Percentiles rank a stretch among this genome's conserved stretches.
Conservation (phyloP, 2,329 filamentous ascomycete genomes). For the Aspergillus thermomutatus region DNA sequence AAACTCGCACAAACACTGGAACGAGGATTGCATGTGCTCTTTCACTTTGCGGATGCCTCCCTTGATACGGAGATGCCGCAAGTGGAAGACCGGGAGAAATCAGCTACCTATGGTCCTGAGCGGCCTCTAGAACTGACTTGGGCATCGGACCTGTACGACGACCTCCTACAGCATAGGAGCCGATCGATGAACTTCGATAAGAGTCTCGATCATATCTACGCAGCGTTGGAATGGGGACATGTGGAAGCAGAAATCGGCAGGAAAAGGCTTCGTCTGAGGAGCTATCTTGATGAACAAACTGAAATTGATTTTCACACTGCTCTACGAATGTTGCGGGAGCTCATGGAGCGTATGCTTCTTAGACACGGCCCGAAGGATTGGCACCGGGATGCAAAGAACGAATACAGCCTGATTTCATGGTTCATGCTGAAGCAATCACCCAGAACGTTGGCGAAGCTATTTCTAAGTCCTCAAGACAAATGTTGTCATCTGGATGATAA, state of each 20-base stretch:
- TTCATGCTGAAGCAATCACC: conserved; percentile 26
- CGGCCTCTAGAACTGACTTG: conserved; percentile 14
- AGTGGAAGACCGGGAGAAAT: conserved; percentile 2
- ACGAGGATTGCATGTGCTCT: conserved; percentile 26
- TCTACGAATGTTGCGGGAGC: conserved; percentile 27
- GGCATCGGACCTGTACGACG: conserved; percentile 20
- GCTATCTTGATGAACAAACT: conserved; percentile 20
- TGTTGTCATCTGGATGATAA: conserved; percentile 24
- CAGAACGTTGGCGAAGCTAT: conserved; percentile 21
- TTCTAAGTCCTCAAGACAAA: conserved; percentile 23
- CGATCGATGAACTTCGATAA: conserved; percentile 13
- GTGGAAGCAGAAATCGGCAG: conserved; percentile 25
- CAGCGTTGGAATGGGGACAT: conserved; percentile 20
- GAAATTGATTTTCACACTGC: conserved; percentile 27
- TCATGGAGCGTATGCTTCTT: conserved; percentile 28
- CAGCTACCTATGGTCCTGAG: conserved; percentile 13
- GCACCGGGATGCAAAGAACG: conserved; percentile 23
- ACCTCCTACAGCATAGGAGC: conserved; percentile 11
- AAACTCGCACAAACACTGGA: conserved; percentile 23
- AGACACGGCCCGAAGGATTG: conserved; percentile 27
- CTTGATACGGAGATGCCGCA: conserved; percentile 14
- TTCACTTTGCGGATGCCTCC: conserved; percentile 28
- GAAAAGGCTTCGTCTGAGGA: conserved; percentile 20
- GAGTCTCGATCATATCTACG: conserved; percentile 23
- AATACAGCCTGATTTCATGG: conserved; percentile 27